Percentiles rank a stretch among this genome's conserved stretches.
phyloP scores from a whole-genome alignment of 2,329 filamentous ascomycete species.

The Aspergillus unguis region DNA sequence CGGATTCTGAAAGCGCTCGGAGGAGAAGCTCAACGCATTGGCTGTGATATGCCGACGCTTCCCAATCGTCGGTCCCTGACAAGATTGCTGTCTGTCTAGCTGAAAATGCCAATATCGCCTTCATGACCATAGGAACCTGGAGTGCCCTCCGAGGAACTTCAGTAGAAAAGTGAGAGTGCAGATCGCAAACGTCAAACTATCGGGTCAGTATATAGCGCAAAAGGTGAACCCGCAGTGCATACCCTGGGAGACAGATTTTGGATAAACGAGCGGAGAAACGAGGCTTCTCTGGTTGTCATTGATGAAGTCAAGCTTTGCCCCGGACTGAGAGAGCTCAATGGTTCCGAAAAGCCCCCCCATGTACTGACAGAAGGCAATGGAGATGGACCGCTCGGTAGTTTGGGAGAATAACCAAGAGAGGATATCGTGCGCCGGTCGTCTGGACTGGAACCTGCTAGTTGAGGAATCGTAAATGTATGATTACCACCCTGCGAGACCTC shows the following conservation, averaged over 20 bases:
- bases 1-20: constrained; percentile 42
- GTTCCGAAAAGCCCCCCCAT: constrained; percentile 13
- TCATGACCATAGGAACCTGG: constrained; percentile 46
- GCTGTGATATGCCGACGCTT: constrained; percentile 46
- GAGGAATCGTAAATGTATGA: neutral
- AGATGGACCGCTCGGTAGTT: constrained; percentile 7
- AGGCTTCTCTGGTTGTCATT: constrained; percentile 32
- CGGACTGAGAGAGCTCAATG: constrained; percentile 15
- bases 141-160: constrained; percentile 49
- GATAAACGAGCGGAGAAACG: constrained; percentile 33
- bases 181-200: constrained; percentile 31
- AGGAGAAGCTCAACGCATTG: constrained; percentile 49
- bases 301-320: constrained; percentile 8
- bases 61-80: constrained; percentile 37
- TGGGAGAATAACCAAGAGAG: constrained; percentile 15
- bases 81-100: constrained; percentile 46
- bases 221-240: neutral
- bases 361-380: constrained; percentile 16
- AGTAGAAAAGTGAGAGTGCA: constrained; percentile 41
- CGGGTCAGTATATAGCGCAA: neutral
- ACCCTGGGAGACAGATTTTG: constrained; percentile 35
- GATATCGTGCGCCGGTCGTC: constrained; percentile 10
- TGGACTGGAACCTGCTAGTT: constrained; percentile 5
- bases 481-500: neutral
- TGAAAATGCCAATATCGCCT: constrained; percentile 48